Conservation (phyloP, 2,329 filamentous ascomycete species). For the Aureobasidium sp. region DNA sequence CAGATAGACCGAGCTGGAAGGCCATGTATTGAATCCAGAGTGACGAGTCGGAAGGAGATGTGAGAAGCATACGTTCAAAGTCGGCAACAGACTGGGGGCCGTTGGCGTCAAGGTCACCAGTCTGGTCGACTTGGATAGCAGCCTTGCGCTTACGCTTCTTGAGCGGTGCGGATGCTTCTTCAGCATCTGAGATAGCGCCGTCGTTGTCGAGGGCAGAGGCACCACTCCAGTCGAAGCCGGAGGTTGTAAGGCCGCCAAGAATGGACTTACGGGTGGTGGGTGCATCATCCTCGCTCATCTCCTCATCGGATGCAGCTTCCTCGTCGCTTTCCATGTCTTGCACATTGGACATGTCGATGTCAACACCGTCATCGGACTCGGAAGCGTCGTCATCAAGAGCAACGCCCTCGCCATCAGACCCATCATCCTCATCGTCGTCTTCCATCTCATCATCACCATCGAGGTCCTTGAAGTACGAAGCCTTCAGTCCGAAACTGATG, state of each 20-base stretch:
- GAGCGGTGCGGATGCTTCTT: constrained; percentile 41
- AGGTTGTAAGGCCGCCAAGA: constrained; percentile 51
- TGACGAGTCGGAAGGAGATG: constrained; percentile 84
- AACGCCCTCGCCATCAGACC: constrained; percentile 30
- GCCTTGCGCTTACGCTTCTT: constrained; percentile 66
- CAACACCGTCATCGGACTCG: constrained; percentile 33
- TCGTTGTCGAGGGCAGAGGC: constrained; percentile 48
- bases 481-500: constrained; percentile 86
- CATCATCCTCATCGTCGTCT: constrained; percentile 28
- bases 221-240: constrained; percentile 84
- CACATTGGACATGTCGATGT: constrained; percentile 38
- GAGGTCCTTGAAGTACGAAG: constrained; percentile 70
- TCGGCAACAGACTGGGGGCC: constrained; percentile 86
- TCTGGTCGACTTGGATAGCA: constrained; percentile 78
- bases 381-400: constrained; percentile 29
- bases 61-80: constrained; percentile 86
- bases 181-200: constrained; percentile 48
- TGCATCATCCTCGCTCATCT: constrained; percentile 15
- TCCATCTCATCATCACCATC: constrained; percentile 41
- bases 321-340: constrained; percentile 42
- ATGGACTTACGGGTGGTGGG: constrained; percentile 6
- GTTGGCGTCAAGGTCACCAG: constrained; percentile 81
- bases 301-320: constrained; percentile 43
- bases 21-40: constrained; percentile 98
- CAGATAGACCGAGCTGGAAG: constrained; percentile 90